A percentile compares a stretch with the other conserved stretches of the same genome.
Conservation (phyloP, 768 basidiomycete genomes). For the Boletus rufocinnamomeus region DNA sequence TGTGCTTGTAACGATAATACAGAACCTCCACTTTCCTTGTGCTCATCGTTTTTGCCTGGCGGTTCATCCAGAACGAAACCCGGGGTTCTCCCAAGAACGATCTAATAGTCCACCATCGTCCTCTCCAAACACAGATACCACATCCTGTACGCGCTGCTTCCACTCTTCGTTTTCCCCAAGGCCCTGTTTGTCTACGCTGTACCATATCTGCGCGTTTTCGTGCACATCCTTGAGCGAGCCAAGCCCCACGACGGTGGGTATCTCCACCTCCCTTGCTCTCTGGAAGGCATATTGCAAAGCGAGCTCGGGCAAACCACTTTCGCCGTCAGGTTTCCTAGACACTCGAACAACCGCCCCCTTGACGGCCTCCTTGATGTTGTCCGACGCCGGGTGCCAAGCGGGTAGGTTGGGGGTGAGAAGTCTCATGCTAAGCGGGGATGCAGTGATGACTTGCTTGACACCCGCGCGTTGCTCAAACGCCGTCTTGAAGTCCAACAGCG, state of each 20-base stretch:
- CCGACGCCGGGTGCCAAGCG: slow-evolving; percentile 78
- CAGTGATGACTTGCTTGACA: slow-evolving; percentile 68
- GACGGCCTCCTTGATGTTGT: slow-evolving; percentile 46
- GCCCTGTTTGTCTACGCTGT: slow-evolving; percentile 49
- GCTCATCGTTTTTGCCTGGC: background rate
- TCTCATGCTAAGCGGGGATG: slow-evolving; percentile 86
- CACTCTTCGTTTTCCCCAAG: slow-evolving; percentile 38
- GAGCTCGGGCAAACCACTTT: slow-evolving; percentile 52
- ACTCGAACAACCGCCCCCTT: slow-evolving; percentile 36
- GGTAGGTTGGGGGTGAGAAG: slow-evolving; percentile 62
- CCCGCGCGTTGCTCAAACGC: slow-evolving; percentile 62
- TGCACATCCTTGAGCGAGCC: slow-evolving; percentile 75
- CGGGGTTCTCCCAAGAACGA: slow-evolving; percentile 74
- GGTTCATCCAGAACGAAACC: slow-evolving; percentile 14
- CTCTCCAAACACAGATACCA: slow-evolving; percentile 46
- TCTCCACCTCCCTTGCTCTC: slow-evolving; percentile 42
- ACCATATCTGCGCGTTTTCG: slow-evolving; percentile 68
- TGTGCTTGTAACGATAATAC: slow-evolving; percentile 29
- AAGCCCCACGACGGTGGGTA: slow-evolving; percentile 74
- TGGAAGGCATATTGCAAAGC: slow-evolving; percentile 75
- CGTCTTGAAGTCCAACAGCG: slow-evolving; percentile 54
- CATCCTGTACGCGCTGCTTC: slow-evolving; percentile 44
- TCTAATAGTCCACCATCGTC: slow-evolving; percentile 50
- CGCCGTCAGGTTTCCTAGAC: slow-evolving; percentile 40
- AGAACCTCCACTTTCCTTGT: background rate